phyloP scores from a whole-genome alignment of 306 rosid genomes.

The Cucurbita maxima region DNA sequence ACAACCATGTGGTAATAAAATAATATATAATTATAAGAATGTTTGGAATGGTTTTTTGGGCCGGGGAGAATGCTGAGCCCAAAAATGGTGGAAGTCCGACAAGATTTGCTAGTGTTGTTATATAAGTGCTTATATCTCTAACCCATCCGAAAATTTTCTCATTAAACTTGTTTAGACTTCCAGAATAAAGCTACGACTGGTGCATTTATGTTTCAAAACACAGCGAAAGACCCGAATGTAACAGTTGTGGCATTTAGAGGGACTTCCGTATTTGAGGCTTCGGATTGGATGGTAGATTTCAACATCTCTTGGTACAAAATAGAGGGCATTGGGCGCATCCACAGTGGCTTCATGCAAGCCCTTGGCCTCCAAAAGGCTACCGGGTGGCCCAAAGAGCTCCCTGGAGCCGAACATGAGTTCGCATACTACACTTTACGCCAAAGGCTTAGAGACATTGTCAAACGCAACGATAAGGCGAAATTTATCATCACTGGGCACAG shows the following conservation, averaged over 20 bases:
- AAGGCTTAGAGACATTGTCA: slow-evolving; percentile 17
- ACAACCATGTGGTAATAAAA: no score
- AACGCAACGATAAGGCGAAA: slow-evolving; percentile 29
- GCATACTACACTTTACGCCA: slow-evolving; percentile 49
- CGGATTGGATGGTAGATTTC: slow-evolving; percentile 41
- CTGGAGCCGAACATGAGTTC: not conserved
- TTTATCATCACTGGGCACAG: slow-evolving; percentile 70
- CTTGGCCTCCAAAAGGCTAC: slow-evolving; percentile 28
- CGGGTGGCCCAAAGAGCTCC: slow-evolving; percentile 43
- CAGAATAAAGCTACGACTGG: slow-evolving; percentile 19
- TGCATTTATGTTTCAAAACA: slow-evolving; percentile 37
- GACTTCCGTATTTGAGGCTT: slow-evolving; percentile 15
- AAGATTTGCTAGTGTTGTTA: no score
- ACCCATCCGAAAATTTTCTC: no score
- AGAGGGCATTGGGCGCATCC: slow-evolving; percentile 35
- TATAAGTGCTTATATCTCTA: no score
- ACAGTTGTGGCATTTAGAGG: slow-evolving; percentile 65
- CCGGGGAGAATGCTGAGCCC: no score
- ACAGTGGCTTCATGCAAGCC: slow-evolving; percentile 56
- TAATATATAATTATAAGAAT: no score
- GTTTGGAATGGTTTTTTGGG: no score
- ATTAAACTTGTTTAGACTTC: slow-evolving; percentile 24
- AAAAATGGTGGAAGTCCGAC: no score
- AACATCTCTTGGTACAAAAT: slow-evolving; percentile 59
- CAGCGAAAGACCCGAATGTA: slow-evolving; percentile 23